phyloP scores from a whole-genome alignment of 2,329 filamentous ascomycete species.

The Penicillium sp. region DNA sequence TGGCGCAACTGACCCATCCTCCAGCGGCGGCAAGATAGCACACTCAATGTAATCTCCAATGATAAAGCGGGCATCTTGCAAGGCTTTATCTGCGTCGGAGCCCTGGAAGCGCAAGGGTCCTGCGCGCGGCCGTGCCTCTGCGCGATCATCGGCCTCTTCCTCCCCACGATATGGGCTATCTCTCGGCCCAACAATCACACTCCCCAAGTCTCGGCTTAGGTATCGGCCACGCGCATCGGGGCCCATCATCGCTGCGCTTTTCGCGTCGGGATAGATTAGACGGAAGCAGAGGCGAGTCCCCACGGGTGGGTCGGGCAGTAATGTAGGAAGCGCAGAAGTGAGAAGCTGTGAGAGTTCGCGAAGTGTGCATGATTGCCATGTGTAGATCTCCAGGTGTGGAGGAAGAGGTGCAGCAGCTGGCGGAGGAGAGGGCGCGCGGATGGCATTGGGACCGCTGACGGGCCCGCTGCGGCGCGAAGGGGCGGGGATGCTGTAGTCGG shows the following conservation, averaged over 20 bases:
- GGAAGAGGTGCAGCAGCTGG: slow-evolving; percentile 60
- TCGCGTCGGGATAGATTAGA: slow-evolving; percentile 79
- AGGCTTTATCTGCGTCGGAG: slow-evolving; percentile 70
- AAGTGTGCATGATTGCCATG: slow-evolving; percentile 80
- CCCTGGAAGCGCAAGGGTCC: slow-evolving; percentile 50
- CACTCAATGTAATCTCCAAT: slow-evolving; percentile 88
- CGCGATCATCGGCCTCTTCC: slow-evolving; percentile 45
- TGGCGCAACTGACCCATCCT: slow-evolving; percentile 74
- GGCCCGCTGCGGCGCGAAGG: slow-evolving; percentile 30
- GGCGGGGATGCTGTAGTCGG: slow-evolving; percentile 44
- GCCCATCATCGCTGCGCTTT: slow-evolving; percentile 43
- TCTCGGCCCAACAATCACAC: slow-evolving; percentile 68
- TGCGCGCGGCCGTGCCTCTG: slow-evolving; percentile 38
- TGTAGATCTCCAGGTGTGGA: slow-evolving; percentile 77
- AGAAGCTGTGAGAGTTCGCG: slow-evolving; percentile 79
- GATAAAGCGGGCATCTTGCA: slow-evolving; percentile 78
- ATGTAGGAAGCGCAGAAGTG: slow-evolving; percentile 65
- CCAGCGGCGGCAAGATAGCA: slow-evolving; percentile 74
- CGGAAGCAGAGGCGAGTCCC: slow-evolving; percentile 88
- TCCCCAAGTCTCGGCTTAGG: slow-evolving; percentile 79
- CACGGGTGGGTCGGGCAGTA: slow-evolving; percentile 73
- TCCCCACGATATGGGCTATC: slow-evolving; percentile 33
- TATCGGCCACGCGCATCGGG: slow-evolving; percentile 62
- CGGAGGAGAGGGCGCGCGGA: slow-evolving; percentile 53
- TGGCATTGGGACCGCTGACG: slow-evolving; percentile 47